These are phyloP conservation scores for Globisporangium emineosum DNA, from an alignment of 352 stramenopile species.

Conservation along the genomic window DNA sequence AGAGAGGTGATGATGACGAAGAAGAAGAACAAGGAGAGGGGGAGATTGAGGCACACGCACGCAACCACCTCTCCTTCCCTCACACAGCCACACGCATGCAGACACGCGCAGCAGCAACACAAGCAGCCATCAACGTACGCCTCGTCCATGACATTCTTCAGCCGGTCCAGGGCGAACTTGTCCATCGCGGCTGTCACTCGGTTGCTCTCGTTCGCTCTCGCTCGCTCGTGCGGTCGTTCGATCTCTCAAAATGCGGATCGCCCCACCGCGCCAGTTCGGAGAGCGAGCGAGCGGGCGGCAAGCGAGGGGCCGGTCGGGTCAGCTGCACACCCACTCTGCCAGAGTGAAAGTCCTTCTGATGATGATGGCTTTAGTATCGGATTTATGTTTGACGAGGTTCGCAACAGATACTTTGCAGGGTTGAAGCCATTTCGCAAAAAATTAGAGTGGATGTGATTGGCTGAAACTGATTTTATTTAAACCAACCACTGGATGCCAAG, in stretches of 20 bases:
- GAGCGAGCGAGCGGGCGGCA: neutral
- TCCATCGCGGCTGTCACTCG: slow-evolving; percentile 46
- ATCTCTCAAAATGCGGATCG: slow-evolving; percentile 11
- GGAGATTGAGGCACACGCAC: neutral
- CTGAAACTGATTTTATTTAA: neutral
- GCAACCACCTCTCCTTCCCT: neutral
- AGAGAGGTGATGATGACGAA: neutral
- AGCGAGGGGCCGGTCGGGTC: neutral
- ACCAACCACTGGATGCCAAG: neutral
- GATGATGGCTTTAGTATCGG: neutral
- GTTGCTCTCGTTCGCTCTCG: neutral
- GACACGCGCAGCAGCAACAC: neutral
- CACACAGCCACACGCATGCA: neutral
- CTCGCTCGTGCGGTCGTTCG: slow-evolving; percentile 3
- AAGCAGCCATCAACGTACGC: slow-evolving; percentile 54
- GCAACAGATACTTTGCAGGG: neutral
- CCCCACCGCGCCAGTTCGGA: neutral
- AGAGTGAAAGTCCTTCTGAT: neutral
- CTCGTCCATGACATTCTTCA: slow-evolving; percentile 88
- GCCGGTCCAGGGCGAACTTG: slow-evolving; percentile 79
- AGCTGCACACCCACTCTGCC: neutral
- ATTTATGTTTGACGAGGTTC: neutral
- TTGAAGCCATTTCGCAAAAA: neutral
- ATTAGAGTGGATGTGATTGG: neutral
- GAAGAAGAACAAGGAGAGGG: neutral